Evolutionary conservation across 441 rosid genomes (phyloP), one percentile per base, ranked within the genome.

Genomic region (Erodium trifolium): DNA sequence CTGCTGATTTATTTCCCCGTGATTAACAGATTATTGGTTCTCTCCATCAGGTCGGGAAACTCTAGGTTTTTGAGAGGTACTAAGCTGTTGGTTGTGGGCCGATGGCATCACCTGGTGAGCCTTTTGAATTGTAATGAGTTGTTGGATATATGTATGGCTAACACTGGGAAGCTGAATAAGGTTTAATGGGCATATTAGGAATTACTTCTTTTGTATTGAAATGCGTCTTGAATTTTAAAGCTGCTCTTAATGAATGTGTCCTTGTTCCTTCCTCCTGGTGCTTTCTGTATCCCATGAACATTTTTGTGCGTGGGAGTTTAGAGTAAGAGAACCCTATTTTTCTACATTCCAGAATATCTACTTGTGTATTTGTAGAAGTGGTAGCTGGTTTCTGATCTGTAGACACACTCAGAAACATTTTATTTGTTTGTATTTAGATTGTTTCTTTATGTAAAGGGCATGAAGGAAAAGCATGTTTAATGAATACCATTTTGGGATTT

Each of bases 21-120:
- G 13, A 59, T 77, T 67, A 51, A 14, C 72, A 65, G 77, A 72
- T 79, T 68, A 1, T 53, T 77, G 76, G 67, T 29, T 70, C 70
- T 71, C 47, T 45, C 16, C 2, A 1, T 51, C 66, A 63, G 66
- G 75, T 70, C 37, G 49, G 69, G 65, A 74, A 73, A 63, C 17
- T 69, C 64, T 70, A 57, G 47, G 80, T 71, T 70, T 78, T 73
- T 1, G 63, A 45, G 68, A 69, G 67, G 67, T 65, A 72, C 68
- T 73, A 67, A 65, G 72, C 73, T 41, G 64, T 70, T 71, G 71
- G 59, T 74, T 51, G 63, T 18, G 79, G 68, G 78, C 79, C 74
- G 80, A 86, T 91, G 97, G 97, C 89, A 77, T 83, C 96, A 69
- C 81, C 83, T 53, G 82, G 82, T 79, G 71, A 76, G 77, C 39